Evolutionary conservation across 306 rosid species (phyloP).

Genomic region (Casuarina equisetifolia): DNA sequence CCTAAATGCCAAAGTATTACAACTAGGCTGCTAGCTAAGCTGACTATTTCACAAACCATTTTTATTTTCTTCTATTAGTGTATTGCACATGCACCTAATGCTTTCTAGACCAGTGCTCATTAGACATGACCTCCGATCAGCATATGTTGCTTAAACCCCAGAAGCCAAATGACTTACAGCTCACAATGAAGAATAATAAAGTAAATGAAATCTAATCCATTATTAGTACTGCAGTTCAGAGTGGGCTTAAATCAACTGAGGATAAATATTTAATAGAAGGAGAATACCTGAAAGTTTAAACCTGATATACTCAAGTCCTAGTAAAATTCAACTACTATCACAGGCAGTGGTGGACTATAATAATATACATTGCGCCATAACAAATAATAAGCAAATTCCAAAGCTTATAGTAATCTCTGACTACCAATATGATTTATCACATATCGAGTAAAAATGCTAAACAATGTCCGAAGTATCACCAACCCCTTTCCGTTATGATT

Average conservation of each 20-base stretch:
- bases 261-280: neutral
- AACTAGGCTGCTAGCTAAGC: neutral
- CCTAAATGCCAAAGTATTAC: neutral
- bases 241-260: neutral
- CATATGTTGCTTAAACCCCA: too few relatives aligned
- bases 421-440: neutral
- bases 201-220: neutral
- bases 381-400: neutral
- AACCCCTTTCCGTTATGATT: conserved; percentile 98
- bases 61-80: too few relatives aligned
- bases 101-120: too few relatives aligned
- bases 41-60: neutral
- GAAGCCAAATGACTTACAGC: neutral
- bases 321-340: neutral
- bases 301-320: neutral
- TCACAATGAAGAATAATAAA: neutral
- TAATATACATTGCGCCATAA: neutral
- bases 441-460: neutral
- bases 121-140: too few relatives aligned
- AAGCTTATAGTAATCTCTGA: neutral
- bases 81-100: too few relatives aligned
- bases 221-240: neutral
- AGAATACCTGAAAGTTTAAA: neutral
- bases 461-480: neutral
- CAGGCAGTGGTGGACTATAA: neutral